Evolutionary conservation across 441 rosid genomes (phyloP), one percentile per base, ranked within the genome.

Genomic region (Erodium chrysanthum): DNA sequence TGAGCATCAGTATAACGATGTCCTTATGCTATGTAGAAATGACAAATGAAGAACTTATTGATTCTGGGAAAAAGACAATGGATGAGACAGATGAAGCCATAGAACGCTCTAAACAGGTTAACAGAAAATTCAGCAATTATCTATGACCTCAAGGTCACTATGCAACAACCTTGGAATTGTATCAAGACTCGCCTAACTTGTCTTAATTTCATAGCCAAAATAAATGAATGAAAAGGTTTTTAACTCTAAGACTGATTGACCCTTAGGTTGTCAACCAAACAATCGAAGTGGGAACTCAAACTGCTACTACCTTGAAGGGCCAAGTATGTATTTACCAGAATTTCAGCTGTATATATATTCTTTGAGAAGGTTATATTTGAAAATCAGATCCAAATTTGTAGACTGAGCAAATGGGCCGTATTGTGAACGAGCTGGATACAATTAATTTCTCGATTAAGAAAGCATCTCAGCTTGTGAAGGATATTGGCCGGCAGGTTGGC

Each of bases 381-480:
- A 54, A 29, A 31, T 10, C 33, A 64, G 70, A 78, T 73, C 33
- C 20, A 25, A 66, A 71, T 67, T 67, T 74, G 35, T 69, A 95
- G 97, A 91, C 99, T 66, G 99, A 95, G 54, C 99, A 95, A 95
- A 95, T 95, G 97, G 99, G 96, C 17, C 92, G 97, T 5, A 87
- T 94, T 56, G 97, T 91, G 58, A 91, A 95, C 74, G 96, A 91
- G 80, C 87, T 95, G 46, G 99, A 95, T 81, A 95, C 97, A 3
- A 95, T 90, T 76, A 96, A 91, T 60, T 95, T 95, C 79, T 95
- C 99, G 7, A 81, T 95, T 72, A 95, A 91, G 86, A 95, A 95
- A 71, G 99, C 99, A 5, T 90, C 99, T 7, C 96, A 95, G 81
- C 81, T 95, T 4, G 99, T 95, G 80, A 91, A 88, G 91, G 99